These are phyloP conservation scores for Helotiales sp. DNA, from an alignment of 2,329 filamentous ascomycete genomes.

Conservation along the genomic window DNA sequence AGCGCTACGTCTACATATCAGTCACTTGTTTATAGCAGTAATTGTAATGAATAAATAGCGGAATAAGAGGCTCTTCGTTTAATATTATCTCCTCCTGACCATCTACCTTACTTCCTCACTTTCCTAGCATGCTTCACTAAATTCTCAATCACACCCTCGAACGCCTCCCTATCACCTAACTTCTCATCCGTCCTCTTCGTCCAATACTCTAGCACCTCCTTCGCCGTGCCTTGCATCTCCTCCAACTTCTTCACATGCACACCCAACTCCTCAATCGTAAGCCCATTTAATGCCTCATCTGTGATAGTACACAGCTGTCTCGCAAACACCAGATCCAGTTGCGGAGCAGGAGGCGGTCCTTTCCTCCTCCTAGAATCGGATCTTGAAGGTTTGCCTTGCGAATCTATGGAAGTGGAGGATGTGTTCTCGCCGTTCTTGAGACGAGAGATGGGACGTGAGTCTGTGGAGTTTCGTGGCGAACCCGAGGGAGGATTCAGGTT, in stretches of 20 bases:
- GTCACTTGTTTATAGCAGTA: no score
- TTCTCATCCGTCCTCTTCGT: conserved; percentile 82
- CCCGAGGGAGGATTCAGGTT: conserved; percentile 45
- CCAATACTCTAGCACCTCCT: conserved; percentile 85
- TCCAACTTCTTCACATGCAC: conserved; percentile 70
- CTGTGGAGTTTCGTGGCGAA: conserved; percentile 56
- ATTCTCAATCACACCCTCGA: conserved; percentile 96
- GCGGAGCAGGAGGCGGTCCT: conserved; percentile 68
- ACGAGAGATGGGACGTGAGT: conserved; percentile 41
- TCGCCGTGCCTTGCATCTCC: conserved; percentile 68
- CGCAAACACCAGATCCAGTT: conserved; percentile 77
- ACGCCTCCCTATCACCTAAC: conserved; percentile 86
- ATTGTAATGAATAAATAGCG: no score
- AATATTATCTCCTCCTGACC: neutral
- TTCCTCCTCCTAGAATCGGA: conserved; percentile 43
- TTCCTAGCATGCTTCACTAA: conserved; percentile 88
- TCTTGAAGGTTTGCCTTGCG: conserved; percentile 53
- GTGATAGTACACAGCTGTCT: conserved; percentile 81
- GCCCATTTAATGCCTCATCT: conserved; percentile 75
- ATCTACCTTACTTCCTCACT: conserved; percentile 65
- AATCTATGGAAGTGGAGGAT: conserved; percentile 60
- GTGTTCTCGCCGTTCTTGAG: conserved; percentile 45
- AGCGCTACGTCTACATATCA: no score
- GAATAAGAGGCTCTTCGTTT: no score
- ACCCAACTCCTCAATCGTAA: conserved; percentile 75